Base-by-base conservation (phyloP, 768 basidiomycete species). In the Tulasnella calospora region DNA sequence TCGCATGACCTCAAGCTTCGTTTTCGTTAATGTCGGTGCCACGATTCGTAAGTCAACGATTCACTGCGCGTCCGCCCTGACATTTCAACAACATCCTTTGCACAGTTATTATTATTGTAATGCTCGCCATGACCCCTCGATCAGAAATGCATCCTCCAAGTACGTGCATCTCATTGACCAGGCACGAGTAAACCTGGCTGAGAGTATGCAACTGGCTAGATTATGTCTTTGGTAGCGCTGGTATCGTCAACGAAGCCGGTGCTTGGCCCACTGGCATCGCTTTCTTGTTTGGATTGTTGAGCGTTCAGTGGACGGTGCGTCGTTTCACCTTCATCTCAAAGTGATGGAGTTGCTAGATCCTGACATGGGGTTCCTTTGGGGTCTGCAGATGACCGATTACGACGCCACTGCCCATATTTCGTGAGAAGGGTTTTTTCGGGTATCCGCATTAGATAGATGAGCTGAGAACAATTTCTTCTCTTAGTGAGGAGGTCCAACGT, bases 21-120 rank as follows among this genome's bases (percentile, higher is more conserved):
- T 96, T 5, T 96, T 96, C 83, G 86, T 96, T 81, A 96, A 97
- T 84, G 86, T 96, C 74, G 94, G 94, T 55, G 87, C 92, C 15
- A 92, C 94, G 4, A 84, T 92, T 76, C 81, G 91, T 92, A 79
- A 81, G 88, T 85, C 40, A 7, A n/a, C 51, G n/a, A 8, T n/a
- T n/a, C n/a, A 6, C 23, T n/a, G 21, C n/a, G 10, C 51, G 23
- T 23, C n/a, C 51, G 7, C 13, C 51, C n/a, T 51, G n/a, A 51
- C 9, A 7, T 51, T n/a, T 51, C 23, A 51, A 51, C 21, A 8
- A n/a, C 51, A 8, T 46, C 61, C 61, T 41, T 17, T 23, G n/a
- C 35, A 21, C 46, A 92, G 91, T 95, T 36, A 95, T 96, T 82
- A 92, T 95, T 80, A 92, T 97, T 82, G 90, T 91, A 33, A 88